A percentile compares a stretch with the other conserved stretches of the same genome.
Evolutionary conservation across 768 basidiomycete genomes (phyloP).

Genomic region (Leccinellum luteum): DNA sequence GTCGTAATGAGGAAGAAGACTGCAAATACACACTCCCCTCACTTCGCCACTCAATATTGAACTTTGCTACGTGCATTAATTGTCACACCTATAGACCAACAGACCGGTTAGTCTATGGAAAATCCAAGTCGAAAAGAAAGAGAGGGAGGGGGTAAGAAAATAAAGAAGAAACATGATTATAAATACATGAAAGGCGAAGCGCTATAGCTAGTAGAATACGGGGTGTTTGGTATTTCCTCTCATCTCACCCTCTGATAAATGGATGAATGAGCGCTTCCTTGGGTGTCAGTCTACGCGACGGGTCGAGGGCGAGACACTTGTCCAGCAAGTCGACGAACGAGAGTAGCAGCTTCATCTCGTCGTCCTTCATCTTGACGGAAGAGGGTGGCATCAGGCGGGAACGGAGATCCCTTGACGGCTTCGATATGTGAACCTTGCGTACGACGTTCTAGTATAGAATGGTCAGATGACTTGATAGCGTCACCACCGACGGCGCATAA

Average conservation of each 20-base stretch:
- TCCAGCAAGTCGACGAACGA: slow-evolving; percentile 90
- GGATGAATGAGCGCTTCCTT: slow-evolving; percentile 86
- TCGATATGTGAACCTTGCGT: slow-evolving; percentile 78
- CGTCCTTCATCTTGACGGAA: slow-evolving; percentile 79
- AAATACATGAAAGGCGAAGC: slow-evolving; percentile 19
- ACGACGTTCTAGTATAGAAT: slow-evolving; percentile 62
- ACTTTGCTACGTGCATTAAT: neutral
- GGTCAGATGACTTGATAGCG: slow-evolving; percentile 19
- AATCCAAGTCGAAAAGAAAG: slow-evolving; percentile 1
- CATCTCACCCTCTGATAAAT: slow-evolving; percentile 63
- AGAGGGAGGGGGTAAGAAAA: neutral
- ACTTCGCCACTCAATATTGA: neutral
- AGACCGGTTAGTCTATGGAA: slow-evolving; percentile 13
- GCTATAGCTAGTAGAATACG: slow-evolving; percentile 15
- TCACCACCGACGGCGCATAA: slow-evolving; percentile 3
- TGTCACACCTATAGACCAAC: slow-evolving; percentile 7
- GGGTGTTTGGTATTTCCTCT: slow-evolving; percentile 8
- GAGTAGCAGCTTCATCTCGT: slow-evolving; percentile 75
- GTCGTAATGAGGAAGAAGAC: slow-evolving; percentile 11
- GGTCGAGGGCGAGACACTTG: slow-evolving; percentile 86
- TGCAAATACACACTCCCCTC: slow-evolving; percentile 2
- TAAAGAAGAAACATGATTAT: slow-evolving; percentile 11
- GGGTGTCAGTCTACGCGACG: slow-evolving; percentile 81
- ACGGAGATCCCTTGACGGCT: slow-evolving; percentile 78
- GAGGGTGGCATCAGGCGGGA: slow-evolving; percentile 79